Evolutionary conservation across 129 eudicot genomes (phyloP), one percentile per base, ranked within the genome.

Genomic region (Helichrysum umbraculigerum): DNA sequence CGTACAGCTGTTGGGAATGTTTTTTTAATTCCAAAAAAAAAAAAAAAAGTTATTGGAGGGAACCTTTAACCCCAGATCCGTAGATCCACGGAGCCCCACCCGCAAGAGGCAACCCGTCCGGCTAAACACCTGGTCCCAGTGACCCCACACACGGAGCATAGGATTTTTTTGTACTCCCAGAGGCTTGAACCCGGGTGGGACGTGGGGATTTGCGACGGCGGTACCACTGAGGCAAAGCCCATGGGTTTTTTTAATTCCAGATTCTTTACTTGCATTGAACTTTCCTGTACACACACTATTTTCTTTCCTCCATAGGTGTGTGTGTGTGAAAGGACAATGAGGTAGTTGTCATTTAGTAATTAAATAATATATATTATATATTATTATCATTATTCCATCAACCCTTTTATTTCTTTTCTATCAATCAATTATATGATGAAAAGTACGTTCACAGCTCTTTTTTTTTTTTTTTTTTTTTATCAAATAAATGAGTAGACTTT

Each of bases 261-360:
- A 78, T 78, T 78, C 82, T 78, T 78, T 72, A 71, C 82, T 78
- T 78, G 82, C 62, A 14, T 71, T 61, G 57, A 21, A 71, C 33
- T 44, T 47, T 66, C 32, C 28, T 25, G 2, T 69, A 60, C n/a
- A 42, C 69, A 68, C 76, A 60, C 82, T 34, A 39, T 8, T 30
- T 30, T 73, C 57, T 76, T 52, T 54, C 64, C 69, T 20, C 28
- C 28, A 25, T 25, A 25, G 28, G 28, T 25, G 28, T 63, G 32
- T 28, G 11, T 74, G 62, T 57, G 37, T 51, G 2, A 28, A 74
- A 61, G 19, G 57, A 62, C 15, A 28, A 62, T 41, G 32, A 5
- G 6, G 28, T 29, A 22, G 3, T 6, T 34, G 57, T 42, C 30
- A 29, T 35, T 19, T 5, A 21, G n/a, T 52, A 8, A 15, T 12